These are phyloP conservation scores for Nevesoporus exiguus DNA, from an alignment of 768 basidiomycete species.

Conservation along the genomic window DNA sequence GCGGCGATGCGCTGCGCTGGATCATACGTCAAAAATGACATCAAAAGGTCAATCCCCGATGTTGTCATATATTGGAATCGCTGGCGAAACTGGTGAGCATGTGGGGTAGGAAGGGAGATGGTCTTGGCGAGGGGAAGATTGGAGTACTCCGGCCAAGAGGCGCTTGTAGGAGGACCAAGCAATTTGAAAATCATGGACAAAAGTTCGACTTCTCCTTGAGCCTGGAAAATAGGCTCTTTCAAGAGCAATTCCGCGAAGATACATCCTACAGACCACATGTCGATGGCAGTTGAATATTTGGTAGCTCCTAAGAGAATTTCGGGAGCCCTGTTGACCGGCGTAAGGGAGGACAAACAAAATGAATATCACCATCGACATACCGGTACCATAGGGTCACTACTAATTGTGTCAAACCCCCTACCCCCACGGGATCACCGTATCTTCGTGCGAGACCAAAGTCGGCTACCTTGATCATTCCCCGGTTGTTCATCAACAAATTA, in stretches of 20 bases:
- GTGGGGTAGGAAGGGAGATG: conserved; percentile 69
- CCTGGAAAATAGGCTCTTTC: conserved; percentile 96
- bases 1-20: conserved; percentile 84
- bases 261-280: conserved; percentile 99
- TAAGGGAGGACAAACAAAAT: conserved; percentile 9
- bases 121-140: conserved; percentile 79
- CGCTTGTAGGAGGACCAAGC: conserved; percentile 85
- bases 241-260: conserved; percentile 96
- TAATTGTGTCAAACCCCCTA: conserved; percentile 95
- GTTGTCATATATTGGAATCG: conserved; percentile 83
- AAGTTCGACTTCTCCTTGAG: conserved; percentile 92
- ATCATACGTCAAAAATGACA: conserved; percentile 83
- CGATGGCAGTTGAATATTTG: conserved; percentile 92
- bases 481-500: conserved; percentile 98
- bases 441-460: conserved; percentile 96
- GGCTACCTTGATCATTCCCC: conserved; percentile 97
- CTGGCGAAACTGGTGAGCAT: conserved; percentile 73
- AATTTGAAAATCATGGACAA: conserved; percentile 93
- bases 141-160: conserved; percentile 83
- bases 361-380: conserved; percentile 43
- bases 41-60: conserved; percentile 81
- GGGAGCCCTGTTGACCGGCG: conserved; percentile 61
- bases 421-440: conserved; percentile 94
- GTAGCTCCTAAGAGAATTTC: conserved; percentile 93
- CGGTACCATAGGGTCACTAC: conserved; percentile 99